Percentiles rank a stretch among this genome's conserved stretches.
phyloP scores from a whole-genome alignment of 805 yeast genomes.

The Yarrowia keelungensis region DNA sequence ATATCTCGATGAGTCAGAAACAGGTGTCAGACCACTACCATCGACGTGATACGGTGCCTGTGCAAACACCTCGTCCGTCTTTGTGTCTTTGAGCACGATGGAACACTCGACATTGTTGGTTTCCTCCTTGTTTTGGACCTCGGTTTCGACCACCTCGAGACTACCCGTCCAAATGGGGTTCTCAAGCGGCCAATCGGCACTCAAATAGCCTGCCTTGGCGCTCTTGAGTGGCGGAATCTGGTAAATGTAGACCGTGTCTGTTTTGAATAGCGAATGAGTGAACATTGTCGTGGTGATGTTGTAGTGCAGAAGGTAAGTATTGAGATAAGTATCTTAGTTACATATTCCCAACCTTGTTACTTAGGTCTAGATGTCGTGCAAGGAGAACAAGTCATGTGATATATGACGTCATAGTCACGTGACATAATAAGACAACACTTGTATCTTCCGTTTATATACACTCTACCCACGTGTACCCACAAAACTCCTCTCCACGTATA shows the following conservation, averaged over 20 bases:
- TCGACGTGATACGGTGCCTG: conserved; percentile 49
- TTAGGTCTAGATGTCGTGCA: not conserved
- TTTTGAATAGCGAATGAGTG: conserved; percentile 41
- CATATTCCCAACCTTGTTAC: conserved; percentile 1
- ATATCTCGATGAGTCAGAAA: conserved; percentile 49
- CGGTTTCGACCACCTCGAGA: conserved; percentile 47
- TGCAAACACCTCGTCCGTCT: conserved; percentile 51
- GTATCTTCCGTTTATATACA: too few species aligned
- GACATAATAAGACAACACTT: not conserved
- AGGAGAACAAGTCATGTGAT: not conserved
- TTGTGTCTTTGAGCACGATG: conserved; percentile 47
- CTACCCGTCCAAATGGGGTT: conserved; percentile 52
- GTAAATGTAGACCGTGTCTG: conserved; percentile 45
- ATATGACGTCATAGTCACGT: not conserved
- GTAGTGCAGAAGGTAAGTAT: not conserved
- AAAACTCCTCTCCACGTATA: not conserved
- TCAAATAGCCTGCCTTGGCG: conserved; percentile 44
- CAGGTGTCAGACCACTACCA: conserved; percentile 49
- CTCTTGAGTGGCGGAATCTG: conserved; percentile 47
- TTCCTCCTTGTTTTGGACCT: conserved; percentile 32
- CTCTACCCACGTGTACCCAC: not conserved
- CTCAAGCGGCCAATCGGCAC: conserved; percentile 50
- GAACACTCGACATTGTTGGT: conserved; percentile 44
- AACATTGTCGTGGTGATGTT: conserved; percentile 11
- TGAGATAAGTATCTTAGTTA: not conserved